Percentiles rank a stretch among this genome's conserved stretches.
These are phyloP conservation scores for Talaromyces wortmannii DNA, from an alignment of 495 filamentous ascomycete genomes.

Conservation along the genomic window DNA sequence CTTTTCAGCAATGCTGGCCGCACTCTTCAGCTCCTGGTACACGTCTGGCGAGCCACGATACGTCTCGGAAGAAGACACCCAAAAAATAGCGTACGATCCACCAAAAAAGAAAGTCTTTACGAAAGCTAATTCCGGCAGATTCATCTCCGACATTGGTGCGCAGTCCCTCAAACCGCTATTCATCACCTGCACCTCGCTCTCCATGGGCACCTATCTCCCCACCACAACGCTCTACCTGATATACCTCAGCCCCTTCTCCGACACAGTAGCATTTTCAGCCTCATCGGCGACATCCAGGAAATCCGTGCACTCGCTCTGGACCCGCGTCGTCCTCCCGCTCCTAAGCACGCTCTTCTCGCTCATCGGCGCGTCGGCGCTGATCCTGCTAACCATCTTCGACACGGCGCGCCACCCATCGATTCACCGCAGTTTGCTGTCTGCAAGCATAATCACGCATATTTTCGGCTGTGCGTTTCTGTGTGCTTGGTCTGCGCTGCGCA, in stretches of 20 bases:
- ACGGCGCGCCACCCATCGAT: not conserved
- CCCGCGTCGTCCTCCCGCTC: not conserved
- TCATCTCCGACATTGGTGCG: constrained; percentile 6
- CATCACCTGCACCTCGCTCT: not conserved
- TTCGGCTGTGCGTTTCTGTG: constrained; percentile 1
- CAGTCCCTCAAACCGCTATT: constrained; percentile 4
- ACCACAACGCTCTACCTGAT: not conserved
- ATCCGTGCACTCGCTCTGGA: not conserved
- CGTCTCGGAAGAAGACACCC: constrained; percentile 2
- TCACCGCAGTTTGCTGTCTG: not conserved
- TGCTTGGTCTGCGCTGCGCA: not conserved
- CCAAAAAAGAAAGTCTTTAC: not conserved
- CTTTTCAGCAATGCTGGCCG: not conserved
- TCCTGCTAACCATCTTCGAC: constrained; percentile 6
- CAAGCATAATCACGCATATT: not conserved
- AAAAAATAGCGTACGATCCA: constrained; percentile 1
- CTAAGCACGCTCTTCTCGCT: constrained; percentile 2
- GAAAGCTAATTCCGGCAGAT: not conserved
- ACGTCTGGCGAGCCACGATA: constrained; percentile 3
- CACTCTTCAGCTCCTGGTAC: constrained; percentile 1
- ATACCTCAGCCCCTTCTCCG: not conserved
- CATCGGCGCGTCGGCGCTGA: not conserved
- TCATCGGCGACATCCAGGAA: not conserved
- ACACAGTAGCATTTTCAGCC: not conserved
- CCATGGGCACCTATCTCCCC: constrained; percentile 2